Percentiles rank a stretch among this genome's conserved stretches.
These are phyloP conservation scores for Magnaporthiopsis incrustans DNA, from an alignment of 2,329 filamentous ascomycete species.

Conservation along the genomic window DNA sequence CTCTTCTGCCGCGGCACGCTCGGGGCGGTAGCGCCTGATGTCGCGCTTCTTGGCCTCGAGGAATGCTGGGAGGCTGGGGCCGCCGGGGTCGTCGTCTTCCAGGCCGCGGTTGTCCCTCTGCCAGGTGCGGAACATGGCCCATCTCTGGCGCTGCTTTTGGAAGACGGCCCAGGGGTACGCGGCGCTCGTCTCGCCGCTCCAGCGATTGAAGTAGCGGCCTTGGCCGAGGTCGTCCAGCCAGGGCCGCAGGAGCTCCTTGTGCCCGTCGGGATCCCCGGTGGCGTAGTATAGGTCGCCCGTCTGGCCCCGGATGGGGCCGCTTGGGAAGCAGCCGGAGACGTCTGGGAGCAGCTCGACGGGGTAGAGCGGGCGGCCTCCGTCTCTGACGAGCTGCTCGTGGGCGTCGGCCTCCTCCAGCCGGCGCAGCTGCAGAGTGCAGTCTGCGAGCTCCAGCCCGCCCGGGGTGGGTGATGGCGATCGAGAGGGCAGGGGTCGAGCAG, in stretches of 20 bases:
- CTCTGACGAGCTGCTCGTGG: neutral
- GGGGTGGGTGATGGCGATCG: too few relatives aligned
- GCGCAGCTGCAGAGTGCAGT: too few relatives aligned
- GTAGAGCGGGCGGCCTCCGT: slow-evolving; percentile 3
- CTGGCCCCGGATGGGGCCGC: too few relatives aligned
- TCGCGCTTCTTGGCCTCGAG: neutral
- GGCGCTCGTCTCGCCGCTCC: neutral
- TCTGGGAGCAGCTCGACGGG: neutral
- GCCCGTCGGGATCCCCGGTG: neutral
- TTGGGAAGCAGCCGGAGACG: neutral
- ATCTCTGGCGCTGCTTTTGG: neutral
- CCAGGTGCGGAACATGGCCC: slow-evolving; percentile 1
- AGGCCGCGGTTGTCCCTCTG: slow-evolving; percentile 1
- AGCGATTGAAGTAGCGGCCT: neutral
- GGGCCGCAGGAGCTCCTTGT: slow-evolving; percentile 1
- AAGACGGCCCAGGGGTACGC: neutral
- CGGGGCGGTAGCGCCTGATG: neutral
- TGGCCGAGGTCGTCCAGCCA: neutral
- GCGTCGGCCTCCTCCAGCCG: too few relatives aligned
- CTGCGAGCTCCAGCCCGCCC: too few relatives aligned
- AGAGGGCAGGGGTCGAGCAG: too few relatives aligned
- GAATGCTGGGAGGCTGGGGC: neutral
- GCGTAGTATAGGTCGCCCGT: too few relatives aligned
- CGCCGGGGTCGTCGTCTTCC: neutral
- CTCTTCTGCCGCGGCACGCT: too few relatives aligned